Evolutionary conservation across 1,284 basidiomycete genomes (phyloP), one percentile per base, ranked within the genome.

Genomic region (Ustilago trichophora): DNA sequence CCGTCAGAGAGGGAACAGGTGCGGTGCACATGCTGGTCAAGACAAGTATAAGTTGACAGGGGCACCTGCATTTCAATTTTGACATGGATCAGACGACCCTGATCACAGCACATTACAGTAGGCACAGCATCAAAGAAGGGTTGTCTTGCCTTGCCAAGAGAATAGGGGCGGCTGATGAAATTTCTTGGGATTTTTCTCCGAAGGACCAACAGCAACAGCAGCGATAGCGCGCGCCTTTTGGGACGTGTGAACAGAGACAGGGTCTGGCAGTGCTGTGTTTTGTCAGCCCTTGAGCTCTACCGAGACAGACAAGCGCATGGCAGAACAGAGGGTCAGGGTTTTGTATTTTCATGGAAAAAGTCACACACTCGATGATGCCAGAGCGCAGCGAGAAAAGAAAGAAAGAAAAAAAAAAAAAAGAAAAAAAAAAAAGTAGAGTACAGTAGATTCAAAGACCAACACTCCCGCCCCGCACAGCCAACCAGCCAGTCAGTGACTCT

Each of bases 141-240:
- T n/a, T n/a, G n/a, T n/a, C n/a, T n/a, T n/a, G n/a, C 3, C 24
- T 26, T 25, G 53, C 53, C 45, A 55, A 55, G 52, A 41, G 41
- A n/a, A 49, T 44, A 57, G 54, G 47, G 47, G 46, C 41, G 31
- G 45, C 38, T 27, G 25, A 41, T 55, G 36, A 32, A 34, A 24
- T 47, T 43, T 38, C 32, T 42, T 46, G 36, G 46, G 16, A 0
- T n/a, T 13, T 37, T 21, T 21, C n/a, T 6, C 13, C 32, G n/a
- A 12, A 8, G 10, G 43, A 45, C 6, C 35, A 38, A 38, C 36
- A n/a, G n/a, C n/a, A n/a, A n/a, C n/a, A n/a, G n/a, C n/a, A n/a
- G n/a, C n/a, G n/a, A n/a, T n/a, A n/a, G n/a, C n/a, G n/a, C n/a
- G n/a, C n/a, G n/a, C n/a, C n/a, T n/a, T 18, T n/a, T n/a, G 33